phyloP scores from a whole-genome alignment of 176 grass and related monocot species.

The Oryza glumipatula region DNA sequence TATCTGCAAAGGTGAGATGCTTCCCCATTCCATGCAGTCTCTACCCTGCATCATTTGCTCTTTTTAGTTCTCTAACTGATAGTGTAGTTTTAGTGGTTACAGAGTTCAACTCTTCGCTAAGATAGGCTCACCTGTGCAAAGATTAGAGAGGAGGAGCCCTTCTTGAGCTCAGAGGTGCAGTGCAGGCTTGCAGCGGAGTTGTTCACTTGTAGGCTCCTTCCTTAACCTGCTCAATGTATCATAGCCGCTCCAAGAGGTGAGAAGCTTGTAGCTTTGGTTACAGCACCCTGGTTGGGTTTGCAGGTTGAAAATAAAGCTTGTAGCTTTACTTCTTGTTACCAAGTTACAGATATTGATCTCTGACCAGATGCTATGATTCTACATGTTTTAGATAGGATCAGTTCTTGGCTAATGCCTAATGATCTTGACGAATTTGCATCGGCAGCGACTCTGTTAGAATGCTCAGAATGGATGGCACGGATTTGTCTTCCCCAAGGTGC shows the following conservation, averaged over 20 bases:
- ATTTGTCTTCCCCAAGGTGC: slow-evolving; percentile 52
- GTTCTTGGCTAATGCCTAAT: slow-evolving; percentile 29
- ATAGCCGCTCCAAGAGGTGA: slow-evolving; percentile 41
- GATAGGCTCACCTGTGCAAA: not conserved
- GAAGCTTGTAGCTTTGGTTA: not conserved
- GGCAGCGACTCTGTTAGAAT: slow-evolving; percentile 44
- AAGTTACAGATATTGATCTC: not conserved
- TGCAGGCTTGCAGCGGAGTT: not conserved
- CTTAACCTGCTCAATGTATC: slow-evolving; percentile 19
- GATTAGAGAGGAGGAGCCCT: slow-evolving; percentile 12
- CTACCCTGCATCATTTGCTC: slow-evolving; percentile 17
- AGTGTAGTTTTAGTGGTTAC: not conserved
- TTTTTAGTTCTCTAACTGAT: slow-evolving; percentile 17
- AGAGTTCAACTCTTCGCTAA: slow-evolving; percentile 19
- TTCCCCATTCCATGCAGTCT: slow-evolving; percentile 24
- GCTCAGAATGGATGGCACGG: slow-evolving; percentile 35
- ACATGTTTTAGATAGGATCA: not conserved
- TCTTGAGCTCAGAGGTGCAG: slow-evolving; percentile 29
- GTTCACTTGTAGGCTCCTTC: slow-evolving; percentile 15
- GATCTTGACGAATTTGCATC: slow-evolving; percentile 4
- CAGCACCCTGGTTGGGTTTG: too few species aligned
- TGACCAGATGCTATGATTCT: not conserved
- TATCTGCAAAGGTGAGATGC: slow-evolving; percentile 34
- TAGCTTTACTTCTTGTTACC: not conserved
- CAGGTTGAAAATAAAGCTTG: too few species aligned